Conservation (phyloP, 345 rosid genomes). For the Melaleuca quinquenervia region DNA sequence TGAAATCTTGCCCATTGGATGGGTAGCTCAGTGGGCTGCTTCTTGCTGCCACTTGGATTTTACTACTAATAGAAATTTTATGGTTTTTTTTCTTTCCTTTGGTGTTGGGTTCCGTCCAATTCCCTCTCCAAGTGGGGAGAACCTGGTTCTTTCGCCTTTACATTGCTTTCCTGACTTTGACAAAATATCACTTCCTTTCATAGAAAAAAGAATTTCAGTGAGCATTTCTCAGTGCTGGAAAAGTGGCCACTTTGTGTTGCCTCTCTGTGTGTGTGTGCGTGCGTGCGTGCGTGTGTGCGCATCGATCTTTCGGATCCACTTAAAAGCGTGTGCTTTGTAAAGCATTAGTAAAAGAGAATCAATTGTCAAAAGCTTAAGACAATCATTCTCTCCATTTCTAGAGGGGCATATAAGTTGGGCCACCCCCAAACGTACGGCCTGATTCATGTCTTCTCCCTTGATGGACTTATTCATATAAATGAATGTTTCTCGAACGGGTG, state of each 20-base stretch:
- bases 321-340: not conserved
- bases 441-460: not conserved
- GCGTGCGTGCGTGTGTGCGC: not conserved
- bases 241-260: not conserved
- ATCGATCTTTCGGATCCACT: not conserved
- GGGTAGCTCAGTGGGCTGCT: not conserved
- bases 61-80: not conserved
- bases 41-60: not conserved
- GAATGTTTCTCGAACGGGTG: not conserved
- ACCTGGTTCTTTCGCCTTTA: not conserved
- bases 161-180: constrained; percentile 3
- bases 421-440: not conserved
- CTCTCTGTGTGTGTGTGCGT: not conserved
- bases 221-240: not conserved
- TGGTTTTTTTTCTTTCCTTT: not conserved
- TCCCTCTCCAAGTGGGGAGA: not conserved
- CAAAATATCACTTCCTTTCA: constrained; percentile 4
- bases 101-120: not conserved
- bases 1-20: not conserved
- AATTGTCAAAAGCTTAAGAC: not conserved
- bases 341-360: not conserved
- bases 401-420: not conserved
- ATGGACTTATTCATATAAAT: not conserved
- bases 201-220: not conserved
- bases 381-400: not conserved